Conservation (phyloP, 352 stramenopile species). For the Phytophthora quininea region DNA sequence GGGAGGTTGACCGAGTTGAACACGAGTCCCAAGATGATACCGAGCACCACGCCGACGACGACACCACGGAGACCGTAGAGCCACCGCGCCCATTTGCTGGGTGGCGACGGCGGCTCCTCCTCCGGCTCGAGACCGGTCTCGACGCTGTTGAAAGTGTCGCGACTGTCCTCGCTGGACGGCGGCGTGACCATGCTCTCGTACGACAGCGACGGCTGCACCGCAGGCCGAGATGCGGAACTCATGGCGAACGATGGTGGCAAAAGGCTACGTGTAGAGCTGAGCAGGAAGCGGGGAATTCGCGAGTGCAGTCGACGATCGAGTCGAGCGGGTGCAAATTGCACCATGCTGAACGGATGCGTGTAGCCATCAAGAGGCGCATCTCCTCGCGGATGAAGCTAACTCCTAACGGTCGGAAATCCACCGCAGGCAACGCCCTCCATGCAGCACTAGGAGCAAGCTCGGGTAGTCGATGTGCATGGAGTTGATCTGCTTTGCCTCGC, state of each 20-base stretch:
- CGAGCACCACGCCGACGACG: slow-evolving; percentile 31
- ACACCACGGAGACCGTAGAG: slow-evolving; percentile 41
- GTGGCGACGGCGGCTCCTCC: slow-evolving; percentile 13
- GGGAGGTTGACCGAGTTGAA: slow-evolving; percentile 33
- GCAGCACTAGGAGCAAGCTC: too few relatives aligned
- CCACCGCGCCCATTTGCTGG: slow-evolving; percentile 21
- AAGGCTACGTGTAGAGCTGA: neutral
- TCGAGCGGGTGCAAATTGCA: neutral
- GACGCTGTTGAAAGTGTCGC: slow-evolving; percentile 25
- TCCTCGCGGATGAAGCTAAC: neutral
- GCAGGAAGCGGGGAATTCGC: neutral
- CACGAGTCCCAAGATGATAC: slow-evolving; percentile 19
- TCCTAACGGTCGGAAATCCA: too few relatives aligned
- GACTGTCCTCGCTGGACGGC: slow-evolving; percentile 15
- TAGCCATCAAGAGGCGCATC: neutral
- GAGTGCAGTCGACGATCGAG: slow-evolving; percentile 2
- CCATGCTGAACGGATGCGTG: neutral
- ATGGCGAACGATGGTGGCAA: neutral
- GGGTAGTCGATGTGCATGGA: too few relatives aligned
- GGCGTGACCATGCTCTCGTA: slow-evolving; percentile 32
- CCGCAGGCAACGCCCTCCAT: too few relatives aligned
- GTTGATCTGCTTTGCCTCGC: too few relatives aligned
- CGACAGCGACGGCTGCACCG: slow-evolving; percentile 18
- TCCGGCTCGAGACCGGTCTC: slow-evolving; percentile 19
- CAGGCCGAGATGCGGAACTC: slow-evolving; percentile 10